Evolutionary conservation across 176 grass and related monocot genomes (phyloP).

Genomic region (Zea mays): Zm-B73-REFERENCE-NAM-5.0 NC_050098.1:176076501-176077000

Average conservation of each 20-base stretch:
- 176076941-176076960: slow-evolving; percentile 67
- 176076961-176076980: slow-evolving; percentile 80
- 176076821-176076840: no score
- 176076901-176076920: slow-evolving; percentile 55
- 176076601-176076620: slow-evolving; percentile 88
- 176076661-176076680: neutral
- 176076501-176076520: slow-evolving; percentile 3
- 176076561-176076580: slow-evolving; percentile 32
- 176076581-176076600: slow-evolving; percentile 46
- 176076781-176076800: neutral
- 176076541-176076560: neutral
- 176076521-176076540: slow-evolving; percentile 16
- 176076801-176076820: neutral
- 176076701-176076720: slow-evolving; percentile 3
- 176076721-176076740: neutral
- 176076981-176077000: slow-evolving; percentile 89
- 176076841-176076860: neutral
- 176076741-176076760: neutral
- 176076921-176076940: slow-evolving; percentile 84
- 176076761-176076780: neutral
- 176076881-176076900: slow-evolving; percentile 59
- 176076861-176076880: slow-evolving; percentile 5
- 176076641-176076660: slow-evolving; percentile 50
- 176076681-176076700: slow-evolving; percentile 15
- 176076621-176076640: slow-evolving; percentile 70